Percentiles rank a stretch among this genome's conserved stretches.
Evolutionary conservation across 768 basidiomycete genomes (phyloP).

Genomic region (Xerocomus spinulosus): DNA sequence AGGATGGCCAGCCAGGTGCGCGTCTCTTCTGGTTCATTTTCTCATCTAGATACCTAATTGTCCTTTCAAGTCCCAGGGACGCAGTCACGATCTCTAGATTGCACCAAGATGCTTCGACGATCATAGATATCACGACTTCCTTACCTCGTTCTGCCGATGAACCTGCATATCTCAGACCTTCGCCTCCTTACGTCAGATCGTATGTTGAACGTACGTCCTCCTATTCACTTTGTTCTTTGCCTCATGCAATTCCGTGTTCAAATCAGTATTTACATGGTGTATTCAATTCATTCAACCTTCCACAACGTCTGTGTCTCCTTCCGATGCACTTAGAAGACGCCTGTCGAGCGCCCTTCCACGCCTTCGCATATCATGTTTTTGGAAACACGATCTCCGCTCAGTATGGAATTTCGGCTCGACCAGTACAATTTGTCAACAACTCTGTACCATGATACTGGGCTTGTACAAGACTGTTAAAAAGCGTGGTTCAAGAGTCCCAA

Average conservation of each 20-base stretch:
- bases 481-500: conserved; percentile 70
- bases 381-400: conserved; percentile 90
- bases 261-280: conserved; percentile 87
- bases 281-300: conserved; percentile 60
- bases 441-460: conserved; percentile 81
- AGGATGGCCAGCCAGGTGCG: conserved; percentile 96
- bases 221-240: conserved; percentile 2
- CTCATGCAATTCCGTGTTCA: conserved; percentile 4
- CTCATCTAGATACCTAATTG: conserved; percentile 6
- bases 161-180: conserved; percentile 84
- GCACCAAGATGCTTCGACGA: conserved; percentile 71
- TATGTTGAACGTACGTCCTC: conserved; percentile 62
- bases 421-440: conserved; percentile 65
- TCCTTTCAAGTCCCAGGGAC: conserved; percentile 65
- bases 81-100: conserved; percentile 90
- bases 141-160: conserved; percentile 87
- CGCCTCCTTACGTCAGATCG: conserved; percentile 90
- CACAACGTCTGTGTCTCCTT: conserved; percentile 30
- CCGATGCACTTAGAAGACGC: conserved; percentile 33
- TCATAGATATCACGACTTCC: conserved; percentile 92
- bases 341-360: conserved; percentile 32
- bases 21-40: conserved; percentile 31
- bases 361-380: conserved; percentile 84
- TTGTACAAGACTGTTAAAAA: conserved; percentile 77
- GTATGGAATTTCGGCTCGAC: conserved; percentile 76